A percentile compares a stretch with the other conserved stretches of the same genome.
phyloP scores from a whole-genome alignment of 495 filamentous ascomycete genomes.

The Neohortaea acidophila region DNA sequence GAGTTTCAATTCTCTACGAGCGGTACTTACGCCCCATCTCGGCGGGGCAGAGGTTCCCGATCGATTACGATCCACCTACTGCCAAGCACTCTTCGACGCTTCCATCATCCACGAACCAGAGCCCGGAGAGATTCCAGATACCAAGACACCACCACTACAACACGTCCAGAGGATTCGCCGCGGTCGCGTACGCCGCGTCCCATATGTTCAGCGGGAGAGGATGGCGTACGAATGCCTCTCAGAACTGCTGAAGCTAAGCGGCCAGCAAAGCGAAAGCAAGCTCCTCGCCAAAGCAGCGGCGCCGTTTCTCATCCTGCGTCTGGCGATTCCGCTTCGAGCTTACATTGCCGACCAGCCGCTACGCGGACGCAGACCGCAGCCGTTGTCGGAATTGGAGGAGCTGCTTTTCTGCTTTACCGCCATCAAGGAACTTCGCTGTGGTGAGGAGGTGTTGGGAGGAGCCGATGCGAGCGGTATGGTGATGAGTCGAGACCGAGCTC shows the following conservation, averaged over 20 bases:
- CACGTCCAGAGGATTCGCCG: slow-evolving; percentile 48
- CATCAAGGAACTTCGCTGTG: slow-evolving; percentile 49
- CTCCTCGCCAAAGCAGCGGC: slow-evolving; percentile 61
- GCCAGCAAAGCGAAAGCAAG: slow-evolving; percentile 27
- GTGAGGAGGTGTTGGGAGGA: slow-evolving; percentile 52
- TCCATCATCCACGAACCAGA: slow-evolving; percentile 66
- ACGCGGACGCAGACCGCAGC: slow-evolving; percentile 82
- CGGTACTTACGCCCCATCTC: slow-evolving; percentile 59
- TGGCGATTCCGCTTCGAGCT: slow-evolving; percentile 58
- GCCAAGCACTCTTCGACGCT: slow-evolving; percentile 59
- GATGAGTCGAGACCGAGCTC: slow-evolving; percentile 45
- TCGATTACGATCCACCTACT: slow-evolving; percentile 50
- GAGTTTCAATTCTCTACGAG: slow-evolving; percentile 50
- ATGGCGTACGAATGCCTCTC: slow-evolving; percentile 73
- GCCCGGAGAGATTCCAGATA: slow-evolving; percentile 38
- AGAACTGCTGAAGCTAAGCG: slow-evolving; percentile 55
- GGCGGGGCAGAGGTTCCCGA: slow-evolving; percentile 51
- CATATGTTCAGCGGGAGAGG: slow-evolving; percentile 38
- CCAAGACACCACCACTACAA: slow-evolving; percentile 35
- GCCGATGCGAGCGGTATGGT: slow-evolving; percentile 46
- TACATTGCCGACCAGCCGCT: slow-evolving; percentile 90
- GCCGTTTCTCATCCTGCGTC: slow-evolving; percentile 71
- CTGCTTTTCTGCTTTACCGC: slow-evolving; percentile 52
- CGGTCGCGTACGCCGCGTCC: slow-evolving; percentile 34
- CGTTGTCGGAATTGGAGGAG: slow-evolving; percentile 62